Percentiles rank a stretch among this genome's conserved stretches.
These are phyloP conservation scores for Rhizophora mangle DNA, from an alignment of 345 rosid genomes.

Conservation along the genomic window DNA sequence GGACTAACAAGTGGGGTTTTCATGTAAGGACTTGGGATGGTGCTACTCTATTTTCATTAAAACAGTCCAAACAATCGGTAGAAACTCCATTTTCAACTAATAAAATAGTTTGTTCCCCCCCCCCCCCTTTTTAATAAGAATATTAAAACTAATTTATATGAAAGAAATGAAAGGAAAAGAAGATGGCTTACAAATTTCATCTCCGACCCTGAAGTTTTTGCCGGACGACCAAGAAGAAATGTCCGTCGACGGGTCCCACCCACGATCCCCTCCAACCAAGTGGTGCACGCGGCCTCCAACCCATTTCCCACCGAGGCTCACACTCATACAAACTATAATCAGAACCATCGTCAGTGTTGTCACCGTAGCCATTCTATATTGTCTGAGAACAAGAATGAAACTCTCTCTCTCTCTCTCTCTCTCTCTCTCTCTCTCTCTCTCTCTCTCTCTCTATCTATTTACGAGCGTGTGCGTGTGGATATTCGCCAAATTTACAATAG, in stretches of 20 bases:
- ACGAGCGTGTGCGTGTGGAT: too few relatives aligned
- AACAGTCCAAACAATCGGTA: too few relatives aligned
- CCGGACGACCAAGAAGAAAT: constrained; percentile 48
- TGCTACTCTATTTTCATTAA: too few relatives aligned
- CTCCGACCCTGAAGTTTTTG: constrained; percentile 53
- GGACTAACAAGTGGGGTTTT: too few relatives aligned
- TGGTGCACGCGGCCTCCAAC: constrained; percentile 52
- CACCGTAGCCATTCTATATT: not conserved
- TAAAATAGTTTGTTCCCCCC: not conserved
- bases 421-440: too few relatives aligned
- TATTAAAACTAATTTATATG: not conserved
- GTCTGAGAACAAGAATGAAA: not conserved
- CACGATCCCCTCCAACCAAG: constrained; percentile 64
- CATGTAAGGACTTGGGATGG: too few relatives aligned
- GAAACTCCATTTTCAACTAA: too few relatives aligned
- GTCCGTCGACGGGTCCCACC: constrained; percentile 50
- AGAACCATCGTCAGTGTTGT: not conserved
- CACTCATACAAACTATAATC: constrained; percentile 15
- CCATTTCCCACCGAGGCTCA: constrained; percentile 17
- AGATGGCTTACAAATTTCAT: constrained; percentile 49
- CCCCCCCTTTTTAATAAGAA: too few relatives aligned
- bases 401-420: too few relatives aligned
- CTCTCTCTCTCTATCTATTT: too few relatives aligned
- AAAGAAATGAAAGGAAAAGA: not conserved
- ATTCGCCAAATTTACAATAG: too few relatives aligned